Evolutionary conservation across 2,329 filamentous ascomycete genomes (phyloP).

Genomic region (Claviceps purpurea): DNA sequence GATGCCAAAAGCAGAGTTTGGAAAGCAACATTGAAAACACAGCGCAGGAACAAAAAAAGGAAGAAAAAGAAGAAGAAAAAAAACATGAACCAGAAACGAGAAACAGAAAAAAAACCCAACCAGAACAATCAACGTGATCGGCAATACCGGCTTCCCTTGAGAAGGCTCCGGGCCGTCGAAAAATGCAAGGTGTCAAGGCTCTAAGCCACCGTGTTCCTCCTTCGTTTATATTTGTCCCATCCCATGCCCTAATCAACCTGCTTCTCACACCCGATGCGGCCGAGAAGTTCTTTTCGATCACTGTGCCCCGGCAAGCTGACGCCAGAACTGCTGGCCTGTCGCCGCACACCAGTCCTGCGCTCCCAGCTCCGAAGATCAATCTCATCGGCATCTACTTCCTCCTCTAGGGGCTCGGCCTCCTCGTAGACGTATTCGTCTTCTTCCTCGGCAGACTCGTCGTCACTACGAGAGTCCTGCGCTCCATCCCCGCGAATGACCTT

Average conservation of each 20-base stretch:
- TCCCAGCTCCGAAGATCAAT: conserved; percentile 55
- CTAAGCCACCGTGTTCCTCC: neutral
- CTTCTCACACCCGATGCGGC: conserved; percentile 74
- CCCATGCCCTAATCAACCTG: conserved; percentile 34
- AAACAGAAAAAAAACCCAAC: neutral
- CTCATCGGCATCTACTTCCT: conserved; percentile 63
- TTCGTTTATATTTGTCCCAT: neutral
- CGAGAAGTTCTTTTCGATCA: conserved; percentile 68
- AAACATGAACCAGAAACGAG: neutral
- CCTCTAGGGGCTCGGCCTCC: conserved; percentile 46
- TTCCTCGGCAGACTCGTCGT: conserved; percentile 55
- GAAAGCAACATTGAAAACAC: no score
- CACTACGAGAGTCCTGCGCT: conserved; percentile 78
- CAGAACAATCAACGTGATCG: neutral
- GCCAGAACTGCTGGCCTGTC: conserved; percentile 38
- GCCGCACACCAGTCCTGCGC: conserved; percentile 40
- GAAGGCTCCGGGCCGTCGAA: neutral
- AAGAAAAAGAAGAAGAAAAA: neutral
- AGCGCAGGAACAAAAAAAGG: neutral
- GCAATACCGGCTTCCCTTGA: neutral
- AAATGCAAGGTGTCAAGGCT: conserved; percentile 4
- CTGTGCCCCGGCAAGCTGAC: conserved; percentile 58
- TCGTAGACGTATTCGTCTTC: conserved; percentile 40
- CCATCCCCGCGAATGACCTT: conserved; percentile 62
- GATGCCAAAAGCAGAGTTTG: neutral